Base-by-base conservation (phyloP, 176 grass and related monocot genomes). In the Cymbopogon citratus region DNA sequence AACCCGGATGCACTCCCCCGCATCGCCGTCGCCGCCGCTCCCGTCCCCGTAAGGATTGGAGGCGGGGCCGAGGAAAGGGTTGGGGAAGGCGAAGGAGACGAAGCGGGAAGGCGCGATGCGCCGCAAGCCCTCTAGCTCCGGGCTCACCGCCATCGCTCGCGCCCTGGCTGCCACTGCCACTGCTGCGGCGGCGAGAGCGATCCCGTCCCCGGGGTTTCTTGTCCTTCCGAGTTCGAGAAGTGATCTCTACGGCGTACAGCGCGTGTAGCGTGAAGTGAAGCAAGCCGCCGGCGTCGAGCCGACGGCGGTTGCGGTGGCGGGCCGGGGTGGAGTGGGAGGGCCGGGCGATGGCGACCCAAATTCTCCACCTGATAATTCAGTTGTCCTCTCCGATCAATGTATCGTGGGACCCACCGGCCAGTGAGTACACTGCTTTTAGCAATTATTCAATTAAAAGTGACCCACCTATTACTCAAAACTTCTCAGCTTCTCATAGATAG, bases 61-160 rank as follows among this genome's bases (percentile, higher is more conserved):
- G 54, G 72, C 82, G 54, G 81, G 40, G 56, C 80, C 43, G 26
- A 85, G 83, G 38, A 83, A 83, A 61, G 90, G 95, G 44, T 79
- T 90, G 62, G 92, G 95, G 62, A 92, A 94, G 41, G 86, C 80
- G 84, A 98, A 92, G 73, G 87, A 85, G 85, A 90, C 8, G 81
- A 92, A 94, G 77, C 92, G 83, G 75, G 76, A 89, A n/a, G 90
- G 90, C 31, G 57, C 79, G 62, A 98, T 73, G 73, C 35, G 64
- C 39, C 91, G 89, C 49, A 94, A 69, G 39, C 44, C 18, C 54
- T 74, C 73, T 60, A 91, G 65, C 72, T 81, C 85, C 71, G 77
- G 46, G 44, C 66, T 73, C 57, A 81, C 73, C 28, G 83, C 59
- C 88, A 90, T 90, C 33, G 70, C 13, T 90, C 33, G 63, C 13